phyloP scores from a whole-genome alignment of 371 early-diverging fungal species.

The Mucor mucedo region DNA sequence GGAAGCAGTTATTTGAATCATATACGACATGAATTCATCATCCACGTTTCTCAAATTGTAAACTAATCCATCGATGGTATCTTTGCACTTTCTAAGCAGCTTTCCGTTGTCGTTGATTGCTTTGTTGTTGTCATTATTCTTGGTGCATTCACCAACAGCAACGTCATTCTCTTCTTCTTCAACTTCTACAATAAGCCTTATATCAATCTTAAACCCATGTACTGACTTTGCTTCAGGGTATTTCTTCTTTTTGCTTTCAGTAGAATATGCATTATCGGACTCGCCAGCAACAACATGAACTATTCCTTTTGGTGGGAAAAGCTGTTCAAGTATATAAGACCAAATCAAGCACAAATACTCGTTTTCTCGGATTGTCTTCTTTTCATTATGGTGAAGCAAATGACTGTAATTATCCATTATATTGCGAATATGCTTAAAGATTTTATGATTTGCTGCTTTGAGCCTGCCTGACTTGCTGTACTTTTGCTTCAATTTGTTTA shows the following conservation, averaged over 20 bases:
- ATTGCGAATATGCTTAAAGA: conserved; percentile 21
- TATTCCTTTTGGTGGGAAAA: conserved; percentile 10
- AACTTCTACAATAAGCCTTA: conserved; percentile 9
- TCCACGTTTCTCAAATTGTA: conserved; percentile 10
- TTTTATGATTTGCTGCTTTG: conserved; percentile 7
- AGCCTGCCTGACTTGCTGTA: background rate
- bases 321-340: background rate
- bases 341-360: conserved; percentile 8
- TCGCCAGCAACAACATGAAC: conserved; percentile 10
- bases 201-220: conserved; percentile 16
- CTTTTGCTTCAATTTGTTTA: conserved; percentile 14
- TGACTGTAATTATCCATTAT: conserved; percentile 10
- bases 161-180: conserved; percentile 17
- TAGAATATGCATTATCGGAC: conserved; percentile 2
- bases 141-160: conserved; percentile 28
- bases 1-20: conserved; percentile 26
- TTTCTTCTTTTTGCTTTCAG: conserved; percentile 4
- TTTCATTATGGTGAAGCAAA: conserved; percentile 1
- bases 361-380: conserved; percentile 11
- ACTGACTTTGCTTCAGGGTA: background rate
- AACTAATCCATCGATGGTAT: conserved; percentile 23
- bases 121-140: conserved; percentile 17
- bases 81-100: conserved; percentile 20
- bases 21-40: conserved; percentile 18
- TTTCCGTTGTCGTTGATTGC: conserved; percentile 24